A percentile compares a stretch with the other conserved stretches of the same genome.
Evolutionary conservation across 1,139 yeast species (phyloP).

Genomic region (Entelexis sorbosivorans): DNA sequence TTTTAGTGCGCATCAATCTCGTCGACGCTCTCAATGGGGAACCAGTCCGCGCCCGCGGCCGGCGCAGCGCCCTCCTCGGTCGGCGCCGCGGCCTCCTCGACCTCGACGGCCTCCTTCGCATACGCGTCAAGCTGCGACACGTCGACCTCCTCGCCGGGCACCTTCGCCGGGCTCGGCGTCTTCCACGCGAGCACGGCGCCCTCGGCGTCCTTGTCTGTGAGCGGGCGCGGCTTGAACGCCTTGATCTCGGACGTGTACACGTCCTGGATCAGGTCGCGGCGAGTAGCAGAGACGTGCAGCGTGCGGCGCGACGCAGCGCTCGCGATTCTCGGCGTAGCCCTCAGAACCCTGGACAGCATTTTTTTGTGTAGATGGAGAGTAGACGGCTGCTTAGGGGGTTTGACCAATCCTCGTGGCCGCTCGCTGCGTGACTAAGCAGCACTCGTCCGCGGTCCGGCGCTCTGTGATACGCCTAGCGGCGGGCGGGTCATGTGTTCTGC

Average conservation of each 20-base stretch:
- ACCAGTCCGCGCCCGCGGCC: slow-evolving; percentile 48
- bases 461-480: neutral
- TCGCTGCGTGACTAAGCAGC: neutral
- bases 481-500: too few relatives aligned
- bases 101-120: slow-evolving; percentile 64
- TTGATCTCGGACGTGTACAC: slow-evolving; percentile 79
- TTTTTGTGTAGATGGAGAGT: slow-evolving; percentile 3
- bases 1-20: slow-evolving; percentile 44
- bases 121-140: slow-evolving; percentile 66
- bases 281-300: slow-evolving; percentile 23
- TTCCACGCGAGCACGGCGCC: slow-evolving; percentile 73
- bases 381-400: neutral
- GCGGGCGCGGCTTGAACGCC: slow-evolving; percentile 74
- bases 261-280: slow-evolving; percentile 59
- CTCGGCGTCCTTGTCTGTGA: slow-evolving; percentile 63
- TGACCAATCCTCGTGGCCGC: slow-evolving; percentile 4
- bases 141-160: slow-evolving; percentile 64
- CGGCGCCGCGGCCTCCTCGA: slow-evolving; percentile 27
- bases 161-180: slow-evolving; percentile 61
- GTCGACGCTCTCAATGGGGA: slow-evolving; percentile 51
- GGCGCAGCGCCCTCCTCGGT: slow-evolving; percentile 33
- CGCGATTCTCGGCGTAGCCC: slow-evolving; percentile 15
- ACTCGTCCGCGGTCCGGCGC: neutral
- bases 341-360: slow-evolving; percentile 20
- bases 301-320: slow-evolving; percentile 14